Percentiles rank a stretch among this genome's conserved stretches.
These are phyloP conservation scores for Phytopythium kandeliae DNA, from an alignment of 352 stramenopile species.

Conservation along the genomic window DNA sequence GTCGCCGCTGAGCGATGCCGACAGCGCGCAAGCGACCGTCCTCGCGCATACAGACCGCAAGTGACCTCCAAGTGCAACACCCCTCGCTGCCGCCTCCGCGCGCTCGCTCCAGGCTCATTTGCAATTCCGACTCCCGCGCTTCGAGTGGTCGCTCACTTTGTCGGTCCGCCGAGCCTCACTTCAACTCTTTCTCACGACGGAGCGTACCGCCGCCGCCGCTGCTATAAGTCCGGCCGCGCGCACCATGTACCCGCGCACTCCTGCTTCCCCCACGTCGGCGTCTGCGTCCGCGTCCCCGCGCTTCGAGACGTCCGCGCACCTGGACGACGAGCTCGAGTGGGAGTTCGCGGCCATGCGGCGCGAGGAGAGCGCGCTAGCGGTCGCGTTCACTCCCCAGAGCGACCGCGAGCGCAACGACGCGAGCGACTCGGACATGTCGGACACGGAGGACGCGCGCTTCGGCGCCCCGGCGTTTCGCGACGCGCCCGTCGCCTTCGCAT, in stretches of 20 bases:
- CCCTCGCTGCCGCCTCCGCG: background rate
- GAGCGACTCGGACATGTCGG: conserved; percentile 1
- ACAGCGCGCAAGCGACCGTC: too few species aligned
- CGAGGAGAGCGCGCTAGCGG: conserved; percentile 7
- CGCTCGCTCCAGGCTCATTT: background rate
- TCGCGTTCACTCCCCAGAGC: background rate
- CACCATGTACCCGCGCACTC: background rate
- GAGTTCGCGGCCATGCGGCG: conserved; percentile 13
- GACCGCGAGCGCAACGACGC: background rate
- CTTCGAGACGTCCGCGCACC: conserved; percentile 14
- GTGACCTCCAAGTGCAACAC: background rate
- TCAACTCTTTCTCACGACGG: background rate
- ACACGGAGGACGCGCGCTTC: conserved; percentile 7
- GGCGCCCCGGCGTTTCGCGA: conserved; percentile 35
- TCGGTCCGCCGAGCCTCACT: too few species aligned
- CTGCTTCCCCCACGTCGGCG: background rate
- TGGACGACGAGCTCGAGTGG: conserved; percentile 28
- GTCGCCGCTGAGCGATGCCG: too few species aligned
- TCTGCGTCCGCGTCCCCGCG: background rate
- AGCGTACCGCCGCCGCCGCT: background rate
- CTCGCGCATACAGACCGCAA: too few species aligned
- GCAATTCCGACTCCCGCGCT: conserved; percentile 9
- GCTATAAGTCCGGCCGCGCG: background rate
- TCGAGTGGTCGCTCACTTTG: too few species aligned
- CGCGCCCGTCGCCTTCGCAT: conserved; percentile 39